Conservation (phyloP, 768 basidiomycete species). For the Heimioporus sp. region DNA sequence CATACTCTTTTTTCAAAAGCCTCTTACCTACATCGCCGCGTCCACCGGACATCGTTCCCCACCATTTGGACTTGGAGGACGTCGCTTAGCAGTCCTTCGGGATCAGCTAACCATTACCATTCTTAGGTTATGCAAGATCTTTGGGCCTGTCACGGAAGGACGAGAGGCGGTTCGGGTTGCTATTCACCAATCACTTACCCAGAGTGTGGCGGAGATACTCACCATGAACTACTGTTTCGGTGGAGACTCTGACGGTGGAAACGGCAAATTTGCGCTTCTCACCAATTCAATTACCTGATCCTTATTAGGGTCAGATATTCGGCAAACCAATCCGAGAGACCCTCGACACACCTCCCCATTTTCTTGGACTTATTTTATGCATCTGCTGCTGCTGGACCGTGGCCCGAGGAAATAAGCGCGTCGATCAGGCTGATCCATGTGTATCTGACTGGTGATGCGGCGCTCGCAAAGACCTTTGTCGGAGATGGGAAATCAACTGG, state of each 20-base stretch:
- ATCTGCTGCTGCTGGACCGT: conserved; percentile 4
- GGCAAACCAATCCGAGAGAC: conserved; percentile 12
- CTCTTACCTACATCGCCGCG: conserved; percentile 3
- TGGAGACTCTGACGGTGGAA: conserved; percentile 7
- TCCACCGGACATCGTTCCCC: conserved; percentile 3
- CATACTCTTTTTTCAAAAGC: not conserved
- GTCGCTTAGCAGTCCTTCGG: not conserved
- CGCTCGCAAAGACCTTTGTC: conserved; percentile 9
- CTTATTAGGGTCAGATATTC: conserved; percentile 16
- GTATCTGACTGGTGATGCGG: conserved; percentile 8
- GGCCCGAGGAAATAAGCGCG: not conserved
- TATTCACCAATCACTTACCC: conserved; percentile 7
- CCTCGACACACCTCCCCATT: conserved; percentile 2
- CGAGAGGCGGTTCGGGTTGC: conserved; percentile 1
- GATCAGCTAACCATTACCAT: conserved; percentile 1
- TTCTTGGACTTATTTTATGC: conserved; percentile 3
- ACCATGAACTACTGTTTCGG: conserved; percentile 4
- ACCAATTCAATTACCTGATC: conserved; percentile 19
- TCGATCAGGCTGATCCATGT: conserved; percentile 9
- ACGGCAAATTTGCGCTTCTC: conserved; percentile 15
- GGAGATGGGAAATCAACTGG: conserved; percentile 21
- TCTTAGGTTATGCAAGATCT: not conserved
- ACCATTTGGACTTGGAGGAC: conserved; percentile 3
- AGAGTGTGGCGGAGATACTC: not conserved
- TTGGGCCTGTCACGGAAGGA: conserved; percentile 1